Conservation (phyloP, 2,329 filamentous ascomycete genomes). For the Claviceps spartinae region DNA sequence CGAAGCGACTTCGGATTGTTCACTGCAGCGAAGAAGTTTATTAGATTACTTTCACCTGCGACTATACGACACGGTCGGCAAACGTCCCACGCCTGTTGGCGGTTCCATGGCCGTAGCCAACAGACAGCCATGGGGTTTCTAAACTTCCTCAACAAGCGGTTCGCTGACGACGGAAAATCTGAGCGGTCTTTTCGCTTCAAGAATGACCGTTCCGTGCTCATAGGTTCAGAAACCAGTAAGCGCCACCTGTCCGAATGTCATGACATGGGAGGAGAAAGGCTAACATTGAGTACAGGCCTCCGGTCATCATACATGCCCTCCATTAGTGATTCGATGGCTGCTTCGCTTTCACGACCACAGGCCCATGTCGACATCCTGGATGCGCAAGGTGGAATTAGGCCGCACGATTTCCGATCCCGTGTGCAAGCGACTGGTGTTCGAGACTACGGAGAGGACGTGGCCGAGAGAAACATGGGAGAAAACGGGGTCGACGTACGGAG, state of each 20-base stretch:
- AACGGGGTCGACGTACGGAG: constrained; percentile 21
- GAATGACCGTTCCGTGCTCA: neutral
- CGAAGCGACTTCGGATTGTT: neutral
- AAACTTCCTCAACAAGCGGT: constrained; percentile 3
- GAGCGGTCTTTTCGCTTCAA: constrained; percentile 1
- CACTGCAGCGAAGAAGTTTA: neutral
- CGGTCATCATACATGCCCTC: neutral
- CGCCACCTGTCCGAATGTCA: neutral
- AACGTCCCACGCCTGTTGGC: neutral
- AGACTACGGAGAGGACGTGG: constrained; percentile 47
- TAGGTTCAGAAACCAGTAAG: constrained; percentile 2
- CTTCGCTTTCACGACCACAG: neutral
- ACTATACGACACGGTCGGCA: too few species aligned
- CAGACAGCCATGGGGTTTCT: constrained; percentile 4
- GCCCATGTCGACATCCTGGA: constrained; percentile 13
- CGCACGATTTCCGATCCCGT: constrained; percentile 30
- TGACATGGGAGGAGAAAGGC: neutral
- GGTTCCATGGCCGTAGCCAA: neutral
- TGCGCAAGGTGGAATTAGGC: constrained; percentile 24
- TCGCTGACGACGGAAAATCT: neutral
- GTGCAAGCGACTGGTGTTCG: constrained; percentile 33
- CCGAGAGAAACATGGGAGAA: constrained; percentile 38
- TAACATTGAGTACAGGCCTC: neutral
- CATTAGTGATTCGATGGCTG: neutral
- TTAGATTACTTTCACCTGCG: neutral